Conservation (phyloP, 2,329 filamentous ascomycete genomes). For the Trichocomaceae sp. region DNA sequence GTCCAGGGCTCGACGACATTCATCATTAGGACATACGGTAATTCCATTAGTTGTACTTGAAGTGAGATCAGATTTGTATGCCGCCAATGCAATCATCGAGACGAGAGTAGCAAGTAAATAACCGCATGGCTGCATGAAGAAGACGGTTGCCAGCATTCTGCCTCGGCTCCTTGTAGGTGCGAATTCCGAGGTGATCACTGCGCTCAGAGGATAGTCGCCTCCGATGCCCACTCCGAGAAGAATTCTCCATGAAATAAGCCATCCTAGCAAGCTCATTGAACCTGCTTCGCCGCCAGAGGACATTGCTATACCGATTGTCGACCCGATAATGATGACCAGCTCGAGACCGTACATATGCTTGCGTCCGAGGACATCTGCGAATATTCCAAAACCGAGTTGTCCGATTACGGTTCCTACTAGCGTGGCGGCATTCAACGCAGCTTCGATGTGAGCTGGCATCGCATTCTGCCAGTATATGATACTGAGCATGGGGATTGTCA, state of each 20-base stretch:
- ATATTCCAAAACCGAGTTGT: constrained; percentile 25
- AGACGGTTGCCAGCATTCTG: constrained; percentile 77
- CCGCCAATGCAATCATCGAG: constrained; percentile 64
- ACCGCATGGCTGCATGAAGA: constrained; percentile 77
- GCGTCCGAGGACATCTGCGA: constrained; percentile 38
- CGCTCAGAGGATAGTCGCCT: constrained; percentile 61
- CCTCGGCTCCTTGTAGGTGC: constrained; percentile 45
- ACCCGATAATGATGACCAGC: constrained; percentile 38
- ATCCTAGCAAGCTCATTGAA: constrained; percentile 33
- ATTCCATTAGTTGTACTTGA: constrained; percentile 27
- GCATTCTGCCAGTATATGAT: constrained; percentile 6
- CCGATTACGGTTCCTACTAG: constrained; percentile 25
- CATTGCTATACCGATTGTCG: constrained; percentile 36
- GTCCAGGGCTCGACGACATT: constrained; percentile 37
- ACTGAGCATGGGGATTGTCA: constrained; percentile 8
- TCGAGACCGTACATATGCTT: constrained; percentile 43
- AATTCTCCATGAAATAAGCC: constrained; percentile 38
- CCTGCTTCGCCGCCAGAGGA: constrained; percentile 31
- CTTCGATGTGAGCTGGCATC: constrained; percentile 4
- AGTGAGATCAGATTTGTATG: constrained; percentile 57
- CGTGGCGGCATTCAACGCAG: constrained; percentile 15
- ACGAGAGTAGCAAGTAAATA: constrained; percentile 68
- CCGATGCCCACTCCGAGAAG: constrained; percentile 49
- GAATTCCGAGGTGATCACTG: constrained; percentile 60
- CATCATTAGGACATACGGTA: constrained; percentile 50